Conservation (phyloP, 352 stramenopile species). For the Aphanomyces astaci region DNA sequence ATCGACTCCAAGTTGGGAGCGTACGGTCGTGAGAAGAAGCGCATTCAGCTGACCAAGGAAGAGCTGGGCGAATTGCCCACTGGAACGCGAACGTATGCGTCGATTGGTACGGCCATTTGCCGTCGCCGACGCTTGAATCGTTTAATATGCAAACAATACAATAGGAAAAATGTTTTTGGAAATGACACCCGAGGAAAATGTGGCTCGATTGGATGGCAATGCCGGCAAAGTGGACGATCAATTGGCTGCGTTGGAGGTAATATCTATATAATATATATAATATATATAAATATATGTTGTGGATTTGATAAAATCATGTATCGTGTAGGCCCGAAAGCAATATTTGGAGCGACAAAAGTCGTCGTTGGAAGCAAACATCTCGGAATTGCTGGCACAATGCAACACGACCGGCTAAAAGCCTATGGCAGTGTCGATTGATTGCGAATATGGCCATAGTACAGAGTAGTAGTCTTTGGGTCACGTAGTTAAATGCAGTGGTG, state of each 20-base stretch:
- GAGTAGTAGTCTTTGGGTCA: background rate
- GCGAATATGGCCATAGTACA: background rate
- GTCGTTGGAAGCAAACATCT: constrained; percentile 76
- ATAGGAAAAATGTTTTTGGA: constrained; percentile 74
- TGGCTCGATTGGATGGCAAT: constrained; percentile 45
- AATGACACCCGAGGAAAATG: constrained; percentile 47
- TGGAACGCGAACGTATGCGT: constrained; percentile 56
- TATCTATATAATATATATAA: too few species aligned
- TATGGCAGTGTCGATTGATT: background rate
- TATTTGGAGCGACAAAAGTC: constrained; percentile 73
- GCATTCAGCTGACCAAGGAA: constrained; percentile 56
- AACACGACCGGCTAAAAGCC: constrained; percentile 25
- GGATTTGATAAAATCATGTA: background rate
- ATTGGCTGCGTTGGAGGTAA: constrained; percentile 59
- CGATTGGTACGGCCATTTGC: constrained; percentile 34
- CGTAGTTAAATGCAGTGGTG: too few species aligned
- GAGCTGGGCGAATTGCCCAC: constrained; percentile 58
- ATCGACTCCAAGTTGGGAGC: constrained; percentile 61
- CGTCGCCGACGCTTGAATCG: too few species aligned
- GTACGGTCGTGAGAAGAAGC: constrained; percentile 64
- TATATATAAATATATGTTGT: background rate
- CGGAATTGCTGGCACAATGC: constrained; percentile 67
- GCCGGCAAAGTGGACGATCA: constrained; percentile 54
- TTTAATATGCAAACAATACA: background rate
- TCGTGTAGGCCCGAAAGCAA: constrained; percentile 52